Percentiles rank a stretch among this genome's conserved stretches.
These are phyloP conservation scores for Thraustochytrium striatum DNA, from an alignment of 352 stramenopile species.

Conservation along the genomic window DNA sequence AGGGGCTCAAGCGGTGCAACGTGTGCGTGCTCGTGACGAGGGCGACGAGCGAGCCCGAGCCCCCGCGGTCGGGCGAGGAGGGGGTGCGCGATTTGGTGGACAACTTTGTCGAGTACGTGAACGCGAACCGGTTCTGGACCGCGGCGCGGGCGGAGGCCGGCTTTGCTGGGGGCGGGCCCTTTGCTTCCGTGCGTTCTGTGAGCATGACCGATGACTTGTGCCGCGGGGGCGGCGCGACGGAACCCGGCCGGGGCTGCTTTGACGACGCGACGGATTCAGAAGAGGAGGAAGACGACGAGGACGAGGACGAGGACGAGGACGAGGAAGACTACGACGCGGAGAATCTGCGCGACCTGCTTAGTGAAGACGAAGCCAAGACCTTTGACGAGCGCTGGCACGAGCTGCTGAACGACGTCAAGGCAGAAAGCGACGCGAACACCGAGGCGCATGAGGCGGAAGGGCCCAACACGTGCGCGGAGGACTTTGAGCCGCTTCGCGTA, in stretches of 20 bases:
- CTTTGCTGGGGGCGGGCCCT: background rate
- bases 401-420: background rate
- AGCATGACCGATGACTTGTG: no score
- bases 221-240: no score
- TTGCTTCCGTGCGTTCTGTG: no score
- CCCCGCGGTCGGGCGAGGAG: background rate
- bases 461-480: background rate
- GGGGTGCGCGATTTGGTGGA: background rate
- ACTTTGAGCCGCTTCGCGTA: slow-evolving; percentile 40
- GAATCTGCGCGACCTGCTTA: background rate
- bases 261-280: background rate
- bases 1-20: slow-evolving; percentile 23
- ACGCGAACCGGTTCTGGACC: background rate
- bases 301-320: background rate
- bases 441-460: background rate
- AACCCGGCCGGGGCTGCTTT: background rate
- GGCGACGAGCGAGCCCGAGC: background rate
- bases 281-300: background rate
- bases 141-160: background rate
- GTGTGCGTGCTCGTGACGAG: background rate
- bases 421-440: background rate
- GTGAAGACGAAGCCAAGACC: background rate
- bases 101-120: background rate
- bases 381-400: background rate
- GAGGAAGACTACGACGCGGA: background rate